phyloP scores from a whole-genome alignment of 768 basidiomycete species.

The Agaricus blazei region DNA sequence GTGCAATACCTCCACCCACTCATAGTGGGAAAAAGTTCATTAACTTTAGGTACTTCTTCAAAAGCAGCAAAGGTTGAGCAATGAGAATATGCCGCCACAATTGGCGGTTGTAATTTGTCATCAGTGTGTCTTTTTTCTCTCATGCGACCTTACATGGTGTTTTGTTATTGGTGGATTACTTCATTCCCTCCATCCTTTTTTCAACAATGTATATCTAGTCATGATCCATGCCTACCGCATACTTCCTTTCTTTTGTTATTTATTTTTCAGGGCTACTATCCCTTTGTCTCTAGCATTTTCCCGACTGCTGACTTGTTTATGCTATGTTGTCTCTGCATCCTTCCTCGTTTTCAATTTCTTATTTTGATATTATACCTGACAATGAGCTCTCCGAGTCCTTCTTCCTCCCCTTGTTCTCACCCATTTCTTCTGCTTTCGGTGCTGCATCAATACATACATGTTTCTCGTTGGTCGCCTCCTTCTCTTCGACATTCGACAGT shows the following conservation, averaged over 20 bases:
- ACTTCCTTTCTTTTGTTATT: constrained; percentile 3
- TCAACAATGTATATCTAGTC: constrained; percentile 9
- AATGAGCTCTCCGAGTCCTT: too few relatives aligned
- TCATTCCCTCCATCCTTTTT: constrained; percentile 2
- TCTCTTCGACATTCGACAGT: too few relatives aligned
- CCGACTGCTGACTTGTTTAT: neutral
- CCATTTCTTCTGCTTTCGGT: too few relatives aligned
- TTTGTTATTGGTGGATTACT: constrained; percentile 15
- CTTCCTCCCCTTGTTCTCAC: too few relatives aligned
- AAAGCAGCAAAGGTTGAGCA: constrained; percentile 33
- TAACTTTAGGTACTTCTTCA: constrained; percentile 33
- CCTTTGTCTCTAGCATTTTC: neutral
- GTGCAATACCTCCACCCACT: constrained; percentile 17
- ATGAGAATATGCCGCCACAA: constrained; percentile 9
- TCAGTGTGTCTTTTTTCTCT: constrained; percentile 16
- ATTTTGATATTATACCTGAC: neutral
- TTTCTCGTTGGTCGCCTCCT: too few relatives aligned
- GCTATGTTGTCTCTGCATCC: constrained; percentile 7
- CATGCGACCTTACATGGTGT: constrained; percentile 13
- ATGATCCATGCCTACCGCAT: constrained; percentile 1
- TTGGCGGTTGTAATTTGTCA: neutral
- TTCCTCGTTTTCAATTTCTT: neutral
- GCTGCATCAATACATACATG: too few relatives aligned
- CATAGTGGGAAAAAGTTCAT: constrained; percentile 29
- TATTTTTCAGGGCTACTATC: neutral